Percentiles rank a stretch among this genome's conserved stretches.
Conservation (phyloP, 345 rosid genomes). For the Raphanus raphanistrum region DNA sequence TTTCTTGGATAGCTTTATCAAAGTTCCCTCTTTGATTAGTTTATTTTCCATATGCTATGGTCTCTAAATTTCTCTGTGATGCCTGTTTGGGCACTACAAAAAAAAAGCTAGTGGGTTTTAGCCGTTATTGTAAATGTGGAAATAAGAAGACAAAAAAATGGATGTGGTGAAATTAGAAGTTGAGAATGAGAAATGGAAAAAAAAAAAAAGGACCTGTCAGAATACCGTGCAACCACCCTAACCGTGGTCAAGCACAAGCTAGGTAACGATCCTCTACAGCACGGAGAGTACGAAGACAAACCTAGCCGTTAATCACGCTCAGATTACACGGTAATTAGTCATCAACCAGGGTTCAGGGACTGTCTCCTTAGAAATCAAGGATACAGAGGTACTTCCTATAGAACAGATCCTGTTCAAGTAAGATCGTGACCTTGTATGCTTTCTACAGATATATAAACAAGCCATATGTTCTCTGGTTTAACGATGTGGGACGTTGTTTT, state of each 20-base stretch:
- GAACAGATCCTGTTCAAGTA: constrained; percentile 37
- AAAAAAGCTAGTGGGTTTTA: too few species aligned
- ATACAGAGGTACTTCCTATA: constrained; percentile 27
- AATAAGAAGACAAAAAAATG: too few species aligned
- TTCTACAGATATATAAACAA: not conserved
- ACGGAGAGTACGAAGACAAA: not conserved
- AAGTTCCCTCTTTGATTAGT: too few species aligned
- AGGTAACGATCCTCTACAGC: constrained; percentile 39
- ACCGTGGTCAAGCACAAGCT: not conserved
- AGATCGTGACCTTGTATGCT: not conserved
- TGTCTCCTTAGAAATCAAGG: constrained; percentile 32
- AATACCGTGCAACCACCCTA: constrained; percentile 34
- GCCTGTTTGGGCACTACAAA: too few species aligned
- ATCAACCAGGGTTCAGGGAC: constrained; percentile 17
- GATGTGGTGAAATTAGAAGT: too few species aligned
- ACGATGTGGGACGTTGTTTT: constrained; percentile 23
- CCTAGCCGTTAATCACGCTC: constrained; percentile 37
- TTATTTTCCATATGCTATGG: too few species aligned
- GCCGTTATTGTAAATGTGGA: too few species aligned
- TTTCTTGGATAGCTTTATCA: not conserved
- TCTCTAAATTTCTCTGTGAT: too few species aligned
- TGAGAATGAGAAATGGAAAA: not conserved
- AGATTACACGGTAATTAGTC: constrained; percentile 8
- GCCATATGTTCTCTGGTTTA: accelerated
- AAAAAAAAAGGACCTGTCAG: constrained; percentile 24